These are phyloP conservation scores for Parmelia sp. DNA, from an alignment of 495 filamentous ascomycete genomes.

Conservation along the genomic window DNA sequence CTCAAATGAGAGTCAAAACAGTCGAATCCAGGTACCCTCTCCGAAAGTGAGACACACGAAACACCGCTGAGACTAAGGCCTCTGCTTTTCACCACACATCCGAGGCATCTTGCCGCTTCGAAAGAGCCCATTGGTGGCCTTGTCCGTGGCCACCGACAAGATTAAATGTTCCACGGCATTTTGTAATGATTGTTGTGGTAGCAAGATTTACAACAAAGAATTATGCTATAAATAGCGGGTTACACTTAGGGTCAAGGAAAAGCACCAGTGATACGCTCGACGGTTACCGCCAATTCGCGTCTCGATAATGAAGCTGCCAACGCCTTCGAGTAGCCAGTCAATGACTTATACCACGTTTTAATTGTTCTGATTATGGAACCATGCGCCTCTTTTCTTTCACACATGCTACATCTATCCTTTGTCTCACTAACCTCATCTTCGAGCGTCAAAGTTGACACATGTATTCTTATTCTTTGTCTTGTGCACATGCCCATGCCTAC, in stretches of 20 bases:
- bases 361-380: neutral
- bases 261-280: neutral
- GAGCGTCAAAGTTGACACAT: neutral
- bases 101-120: neutral
- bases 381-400: constrained; percentile 2
- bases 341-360: neutral
- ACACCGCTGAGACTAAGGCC: neutral
- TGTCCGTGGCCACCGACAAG: neutral
- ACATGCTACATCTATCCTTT: neutral
- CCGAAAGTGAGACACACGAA: neutral
- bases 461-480: constrained; percentile 4
- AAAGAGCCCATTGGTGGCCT: neutral
- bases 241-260: neutral
- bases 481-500: too few species aligned
- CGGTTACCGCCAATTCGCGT: neutral
- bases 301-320: neutral
- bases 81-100: neutral
- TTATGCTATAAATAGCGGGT: neutral
- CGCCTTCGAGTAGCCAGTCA: neutral
- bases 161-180: neutral
- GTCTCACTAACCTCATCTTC: neutral
- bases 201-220: neutral
- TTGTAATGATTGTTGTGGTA: neutral
- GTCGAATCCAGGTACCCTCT: neutral
- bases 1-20: neutral